Base-by-base conservation (phyloP, 2,329 filamentous ascomycete genomes). In the Colletotrichum nymphaeae region DNA sequence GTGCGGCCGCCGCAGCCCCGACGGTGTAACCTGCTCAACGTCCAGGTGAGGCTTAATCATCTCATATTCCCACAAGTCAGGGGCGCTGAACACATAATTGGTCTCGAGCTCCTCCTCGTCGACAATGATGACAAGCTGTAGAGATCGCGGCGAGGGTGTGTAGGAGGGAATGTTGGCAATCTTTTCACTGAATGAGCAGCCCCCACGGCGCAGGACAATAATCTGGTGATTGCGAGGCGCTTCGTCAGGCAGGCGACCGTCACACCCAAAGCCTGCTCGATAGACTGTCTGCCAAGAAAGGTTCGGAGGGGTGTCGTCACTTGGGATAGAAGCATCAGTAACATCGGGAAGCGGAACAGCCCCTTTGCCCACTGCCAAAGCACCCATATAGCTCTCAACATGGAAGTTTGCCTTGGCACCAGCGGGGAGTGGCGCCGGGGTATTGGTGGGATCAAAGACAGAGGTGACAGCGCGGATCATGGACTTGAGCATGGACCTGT, bases 41-140 rank as follows among this genome's bases (percentile, higher is more conserved):
- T 97, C 94, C 4, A 99, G 86, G 60, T 97, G 83, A 1, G 97
- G 97, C 46, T 88, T 82, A 75, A 87, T 83, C 67, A 84, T 75
- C 8, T 79, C 80, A 22, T 80, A 78, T 57, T 78, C 76, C 30
- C 75, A 76, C 66, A 65, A 75, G 71, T 64, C 63, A 42, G 67
- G 53, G 24, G 72, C 74, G 75, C 74, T 75, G 65, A 77, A 77
- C 60, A 71, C 75, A 37, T 70, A 73, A 28, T 81, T 74, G 64
- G 78, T 78, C 26, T 81, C 80, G 7, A 78, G 79, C 24, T 79
- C 81, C 11, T 81, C 76, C 9, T 84, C 82, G 73, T 85, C 83
- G 5, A 98, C 90, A 0, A 98, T 84, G 56, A 98, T 85, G 32
- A 98, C 94, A 4, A 98, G 88, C 81, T 97, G 94, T 22, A 98